Percentiles rank a stretch among this genome's conserved stretches.
Evolutionary conservation across 2,329 filamentous ascomycete species (phyloP).

Genomic region (Waltergamsia citrina): DNA sequence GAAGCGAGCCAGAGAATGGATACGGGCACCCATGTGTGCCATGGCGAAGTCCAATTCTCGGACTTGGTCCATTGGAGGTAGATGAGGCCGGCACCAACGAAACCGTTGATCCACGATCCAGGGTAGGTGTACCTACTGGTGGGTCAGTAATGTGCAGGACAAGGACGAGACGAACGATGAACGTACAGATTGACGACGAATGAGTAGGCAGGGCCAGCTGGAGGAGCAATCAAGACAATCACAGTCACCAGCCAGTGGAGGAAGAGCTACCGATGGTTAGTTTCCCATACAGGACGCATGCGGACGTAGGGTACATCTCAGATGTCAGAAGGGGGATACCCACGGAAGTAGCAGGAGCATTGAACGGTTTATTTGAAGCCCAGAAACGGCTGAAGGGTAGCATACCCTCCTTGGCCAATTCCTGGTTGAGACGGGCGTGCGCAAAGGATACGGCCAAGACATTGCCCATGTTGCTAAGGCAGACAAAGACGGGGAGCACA

Average conservation of each 20-base stretch:
- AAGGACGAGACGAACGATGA: not conserved
- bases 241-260: constrained; percentile 58
- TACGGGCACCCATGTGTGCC: constrained; percentile 39
- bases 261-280: constrained; percentile 31
- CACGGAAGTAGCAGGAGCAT: constrained; percentile 49
- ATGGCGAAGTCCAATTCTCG: constrained; percentile 43
- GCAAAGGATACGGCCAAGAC: constrained; percentile 52
- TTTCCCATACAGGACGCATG: not conserved
- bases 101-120: constrained; percentile 42
- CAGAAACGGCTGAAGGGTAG: constrained; percentile 57
- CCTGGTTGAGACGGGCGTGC: constrained; percentile 50
- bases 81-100: constrained; percentile 39
- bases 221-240: constrained; percentile 56
- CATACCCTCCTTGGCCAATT: constrained; percentile 61
- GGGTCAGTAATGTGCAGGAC: not conserved
- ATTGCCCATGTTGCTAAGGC: constrained; percentile 52
- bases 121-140: constrained; percentile 35
- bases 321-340: constrained; percentile 8
- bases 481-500: constrained; percentile 45
- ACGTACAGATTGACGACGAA: constrained; percentile 49
- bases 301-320: not conserved
- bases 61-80: constrained; percentile 39
- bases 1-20: constrained; percentile 36
- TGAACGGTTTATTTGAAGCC: constrained; percentile 60
- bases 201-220: constrained; percentile 59